These are phyloP conservation scores for Fistulifera solaris DNA, from an alignment of 108 stramenopile genomes.

Conservation along the genomic window DNA sequence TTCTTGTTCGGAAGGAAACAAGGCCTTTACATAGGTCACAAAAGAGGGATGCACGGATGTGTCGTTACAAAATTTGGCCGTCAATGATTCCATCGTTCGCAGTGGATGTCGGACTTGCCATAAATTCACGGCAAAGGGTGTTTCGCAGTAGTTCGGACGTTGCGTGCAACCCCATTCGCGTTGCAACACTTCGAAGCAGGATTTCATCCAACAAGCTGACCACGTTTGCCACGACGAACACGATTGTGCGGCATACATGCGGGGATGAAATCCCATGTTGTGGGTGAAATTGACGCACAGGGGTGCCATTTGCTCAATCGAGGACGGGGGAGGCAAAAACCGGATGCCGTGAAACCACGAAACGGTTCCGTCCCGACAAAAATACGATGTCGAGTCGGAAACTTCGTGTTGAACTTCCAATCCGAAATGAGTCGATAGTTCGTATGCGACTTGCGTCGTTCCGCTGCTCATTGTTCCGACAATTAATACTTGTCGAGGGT, in stretches of 20 bases:
- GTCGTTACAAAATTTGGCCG: conserved; percentile 2
- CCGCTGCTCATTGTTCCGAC: conserved; percentile 36
- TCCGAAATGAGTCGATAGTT: conserved; percentile 5
- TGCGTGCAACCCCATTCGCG: conserved; percentile 2
- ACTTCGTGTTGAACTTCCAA: conserved; percentile 39
- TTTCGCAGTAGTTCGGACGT: neutral
- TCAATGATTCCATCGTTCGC: neutral
- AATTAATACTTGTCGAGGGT: conserved; percentile 51
- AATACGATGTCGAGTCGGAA: conserved; percentile 18
- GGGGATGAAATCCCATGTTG: conserved; percentile 57
- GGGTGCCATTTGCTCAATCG: neutral
- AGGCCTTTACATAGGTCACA: neutral
- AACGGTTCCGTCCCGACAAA: conserved; percentile 42
- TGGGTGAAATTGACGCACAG: conserved; percentile 2
- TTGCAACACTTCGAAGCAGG: neutral
- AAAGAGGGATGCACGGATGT: neutral
- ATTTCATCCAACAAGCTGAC: neutral
- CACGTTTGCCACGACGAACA: conserved; percentile 1
- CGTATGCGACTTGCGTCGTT: conserved; percentile 14
- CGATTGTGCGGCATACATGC: conserved; percentile 11
- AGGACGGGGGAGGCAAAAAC: conserved; percentile 8
- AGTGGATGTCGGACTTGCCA: neutral
- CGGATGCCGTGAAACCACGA: conserved; percentile 32
- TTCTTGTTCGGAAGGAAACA: conserved; percentile 1
- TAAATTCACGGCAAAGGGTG: neutral